Base-by-base conservation (phyloP, 768 basidiomycete species). In the Cyclocybe aegerita region DNA sequence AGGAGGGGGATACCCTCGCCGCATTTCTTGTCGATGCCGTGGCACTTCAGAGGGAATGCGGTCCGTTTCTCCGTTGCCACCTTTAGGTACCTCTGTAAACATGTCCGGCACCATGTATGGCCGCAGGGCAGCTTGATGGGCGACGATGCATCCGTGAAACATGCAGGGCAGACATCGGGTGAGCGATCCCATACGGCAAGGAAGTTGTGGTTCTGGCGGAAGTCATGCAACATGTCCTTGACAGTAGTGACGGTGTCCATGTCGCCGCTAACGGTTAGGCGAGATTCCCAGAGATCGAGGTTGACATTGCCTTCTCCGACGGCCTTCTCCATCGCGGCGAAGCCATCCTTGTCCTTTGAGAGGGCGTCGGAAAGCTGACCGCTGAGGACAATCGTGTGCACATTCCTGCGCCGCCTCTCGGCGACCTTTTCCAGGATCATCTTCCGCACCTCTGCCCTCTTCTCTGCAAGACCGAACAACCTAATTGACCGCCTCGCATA, bases 21-120 rank as follows among this genome's bases (percentile, higher is more conserved):
- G 54, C 90, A 93, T 42, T 70, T 74, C 1, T 77, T 86, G 4
- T 81, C 77, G 54, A 80, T 68, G 4, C 85, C 90, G 1, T 92
- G 74, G 56, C 90, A 93, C 12, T 64, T 77, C n/a, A 92, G 61
- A 0, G 90, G 90, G 70, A 91, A 91, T 9, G 65, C 67, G 42
- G 76, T 78, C 56, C 73, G 80, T 31, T 23, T 23, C 23, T 82
- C 79, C 15, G 78, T 67, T 1, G 86, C 72, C 1, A 86, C 77
- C 2, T 65, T 62, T 14, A 92, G 70, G 60, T 88, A 91, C 30
- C 72, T 65, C 6, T 65, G 57, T 15, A 92, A 61, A 61, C 90
- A 93, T 3, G 71, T 52, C 34, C 77, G 76, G 61, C 90, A 92
- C 79, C 82, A 90, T 1, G 59, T 58, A 62, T 93, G 89, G 1